Evolutionary conservation across 768 basidiomycete species (phyloP).

Genomic region (Phlegmacium glaucopus): DNA sequence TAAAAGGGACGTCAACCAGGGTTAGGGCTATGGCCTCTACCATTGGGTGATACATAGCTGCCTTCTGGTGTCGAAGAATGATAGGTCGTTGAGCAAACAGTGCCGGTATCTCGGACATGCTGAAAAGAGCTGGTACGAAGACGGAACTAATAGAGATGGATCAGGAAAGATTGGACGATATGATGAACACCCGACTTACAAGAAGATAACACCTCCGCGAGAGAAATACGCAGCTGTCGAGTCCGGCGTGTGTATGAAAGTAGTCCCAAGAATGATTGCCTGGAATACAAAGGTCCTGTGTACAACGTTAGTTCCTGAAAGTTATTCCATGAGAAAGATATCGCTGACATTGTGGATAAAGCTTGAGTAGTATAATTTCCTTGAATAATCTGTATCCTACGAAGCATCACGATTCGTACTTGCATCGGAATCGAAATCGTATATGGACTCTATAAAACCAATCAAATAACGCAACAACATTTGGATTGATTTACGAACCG

Average conservation of each 20-base stretch:
- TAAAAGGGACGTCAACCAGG: too few relatives aligned
- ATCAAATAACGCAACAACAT: too few relatives aligned
- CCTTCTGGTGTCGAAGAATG: constrained; percentile 51
- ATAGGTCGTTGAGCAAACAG: constrained; percentile 61
- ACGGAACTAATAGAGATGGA: constrained; percentile 38
- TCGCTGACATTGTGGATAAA: too few relatives aligned
- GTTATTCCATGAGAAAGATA: too few relatives aligned
- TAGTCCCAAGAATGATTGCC: too few relatives aligned
- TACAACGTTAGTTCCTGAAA: too few relatives aligned
- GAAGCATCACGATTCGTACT: constrained; percentile 40
- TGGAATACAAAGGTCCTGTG: too few relatives aligned
- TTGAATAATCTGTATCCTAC: constrained; percentile 41
- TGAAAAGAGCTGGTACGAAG: constrained; percentile 59
- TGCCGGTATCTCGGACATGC: too few relatives aligned
- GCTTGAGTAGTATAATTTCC: constrained; percentile 36
- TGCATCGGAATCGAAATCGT: constrained; percentile 43
- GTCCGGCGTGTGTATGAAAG: too few relatives aligned
- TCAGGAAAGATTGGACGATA: background rate
- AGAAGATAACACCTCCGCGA: too few relatives aligned
- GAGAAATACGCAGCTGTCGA: too few relatives aligned
- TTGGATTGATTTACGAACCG: too few relatives aligned
- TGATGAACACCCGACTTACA: constrained; percentile 22
- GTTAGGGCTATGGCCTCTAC: constrained; percentile 48
- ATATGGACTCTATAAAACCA: constrained; percentile 56
- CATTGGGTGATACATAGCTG: constrained; percentile 51